These are phyloP conservation scores for Dryas alaskensis DNA, from an alignment of 306 rosid species.

Conservation along the genomic window DNA sequence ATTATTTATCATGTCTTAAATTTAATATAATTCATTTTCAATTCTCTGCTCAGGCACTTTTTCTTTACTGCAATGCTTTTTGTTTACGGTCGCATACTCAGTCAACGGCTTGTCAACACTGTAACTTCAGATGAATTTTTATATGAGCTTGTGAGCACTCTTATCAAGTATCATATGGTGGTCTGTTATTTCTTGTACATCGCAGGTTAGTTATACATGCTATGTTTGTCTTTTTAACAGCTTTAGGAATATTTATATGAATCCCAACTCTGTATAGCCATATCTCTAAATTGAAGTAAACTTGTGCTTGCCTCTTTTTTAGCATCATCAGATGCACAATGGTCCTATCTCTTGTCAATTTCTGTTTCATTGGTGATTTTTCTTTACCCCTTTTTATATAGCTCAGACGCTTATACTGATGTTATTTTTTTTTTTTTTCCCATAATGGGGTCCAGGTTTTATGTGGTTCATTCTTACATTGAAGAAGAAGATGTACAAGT, in stretches of 20 bases:
- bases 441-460: conserved; percentile 63
- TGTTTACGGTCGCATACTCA: conserved; percentile 95
- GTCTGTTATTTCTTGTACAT: conserved; percentile 84
- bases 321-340: neutral
- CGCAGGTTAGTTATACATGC: conserved; percentile 53
- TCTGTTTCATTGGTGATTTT: conserved; percentile 6
- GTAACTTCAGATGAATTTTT: conserved; percentile 74
- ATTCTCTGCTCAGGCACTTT: conserved; percentile 72
- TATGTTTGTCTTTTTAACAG: neutral
- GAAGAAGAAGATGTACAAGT: conserved; percentile 98
- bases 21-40: conserved; percentile 16
- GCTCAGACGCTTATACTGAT: conserved; percentile 17
- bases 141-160: conserved; percentile 71
- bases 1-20: conserved; percentile 15
- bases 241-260: neutral
- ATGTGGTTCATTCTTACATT: conserved; percentile 98
- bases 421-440: conserved; percentile 24
- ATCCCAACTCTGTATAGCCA: neutral
- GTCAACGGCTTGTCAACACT: conserved; percentile 86
- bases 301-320: neutral
- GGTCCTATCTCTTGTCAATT: neutral
- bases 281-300: neutral
- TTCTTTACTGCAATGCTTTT: conserved; percentile 97
- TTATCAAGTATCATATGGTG: conserved; percentile 90
- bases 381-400: conserved; percentile 4